Base-by-base conservation (phyloP, 768 basidiomycete genomes). In the Rubroboletus pulcherrimus region DNA sequence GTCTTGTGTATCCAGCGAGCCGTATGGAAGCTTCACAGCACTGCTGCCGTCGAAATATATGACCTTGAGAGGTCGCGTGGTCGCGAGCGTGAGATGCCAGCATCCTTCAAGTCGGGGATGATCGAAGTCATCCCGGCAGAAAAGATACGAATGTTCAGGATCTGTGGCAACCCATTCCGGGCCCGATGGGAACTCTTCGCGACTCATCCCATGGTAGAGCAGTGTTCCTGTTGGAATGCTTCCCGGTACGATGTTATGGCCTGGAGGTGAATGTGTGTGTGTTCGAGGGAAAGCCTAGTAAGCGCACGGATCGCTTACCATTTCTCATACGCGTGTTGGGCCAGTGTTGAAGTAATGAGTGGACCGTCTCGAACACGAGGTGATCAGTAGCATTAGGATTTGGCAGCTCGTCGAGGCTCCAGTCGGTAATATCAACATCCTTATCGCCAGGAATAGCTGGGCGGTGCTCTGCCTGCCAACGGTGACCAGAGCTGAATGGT, bases 41-140 rank as follows among this genome's bases (percentile, higher is more conserved):
- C 80, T 79, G 42, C 67, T 77, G 0, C 81, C 81, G 49, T 83
- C 81, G 41, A 82, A 82, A 57, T 82, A 81, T 8, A 82, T 53
- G 4, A 82, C 63, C 37, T 75, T 77, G 33, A 82, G 62, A 1
- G 78, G 64, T 17, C 67, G 61, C 26, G 60, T 68, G 12, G 60
- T 39, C 8, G 47, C 59, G 4, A 65, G 49, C 3, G 61, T 60
- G n/a, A 66, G 31, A 12, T 54, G 54, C 64, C 64, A 60, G 9
- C 64, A 66, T 31, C 26, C 57, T 45, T 52, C n/a, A n/a, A n/a
- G 7, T 24, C 34, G 49, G 12, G 7, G 1, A 34, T 7, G 7
- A 10, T 0, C 6, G 10, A 3, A 7, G 2, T 1, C 1, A 12
- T 49, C 51, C 9, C 58, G 33, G 54, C 78, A 78, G 58, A 79